Evolutionary conservation across 306 rosid species (phyloP), one percentile per base, ranked within the genome.

Genomic region (Dalbergia oliveri): DNA sequence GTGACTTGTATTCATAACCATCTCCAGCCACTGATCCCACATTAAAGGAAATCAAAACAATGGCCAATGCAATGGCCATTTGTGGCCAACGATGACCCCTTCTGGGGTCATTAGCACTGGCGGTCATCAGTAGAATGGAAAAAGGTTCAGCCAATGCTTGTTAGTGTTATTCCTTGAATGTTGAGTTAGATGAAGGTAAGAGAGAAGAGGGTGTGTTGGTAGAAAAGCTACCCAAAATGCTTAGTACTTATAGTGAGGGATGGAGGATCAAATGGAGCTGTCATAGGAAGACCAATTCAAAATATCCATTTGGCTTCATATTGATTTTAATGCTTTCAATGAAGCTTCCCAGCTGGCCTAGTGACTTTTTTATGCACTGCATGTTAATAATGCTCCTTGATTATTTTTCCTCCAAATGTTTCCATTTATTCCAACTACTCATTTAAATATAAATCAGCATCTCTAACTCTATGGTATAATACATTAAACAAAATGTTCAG

Each of bases 11-110:
- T 1, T 72, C 11, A 39, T 91, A 54, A 8, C 23, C 88, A 62
- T 77, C 81, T 3, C 84, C 92, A n/a, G 81, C 72, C 15, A 86
- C 88, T 0, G 84, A 84, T n/a, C 19, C 90, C 44, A 86, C 93
- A 84, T 89, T 86, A 56, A 68, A 69, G 0, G 92, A 82, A 74
- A 91, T 63, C 15, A 86, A 13, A 2, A 84, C 34, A 18, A 88
- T 8, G 44, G 90, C 87, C 11, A 91, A 78, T 13, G 90, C 88
- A 59, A 86, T 51, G 51, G 88, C 86, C 87, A 85, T 34, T n/a
- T 54, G 60, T 54, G 60, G 60, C 60, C 21, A 54, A 41, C 56
- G 77, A 77, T 83, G 89, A 79, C 93, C 96, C 90, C 79, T 66
- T 9, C 41, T 10, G 79, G 89, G 89, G 89, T 37, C 87, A 74